phyloP scores from a whole-genome alignment of 176 grass and related monocot genomes.

The Oryza longistaminata region DNA sequence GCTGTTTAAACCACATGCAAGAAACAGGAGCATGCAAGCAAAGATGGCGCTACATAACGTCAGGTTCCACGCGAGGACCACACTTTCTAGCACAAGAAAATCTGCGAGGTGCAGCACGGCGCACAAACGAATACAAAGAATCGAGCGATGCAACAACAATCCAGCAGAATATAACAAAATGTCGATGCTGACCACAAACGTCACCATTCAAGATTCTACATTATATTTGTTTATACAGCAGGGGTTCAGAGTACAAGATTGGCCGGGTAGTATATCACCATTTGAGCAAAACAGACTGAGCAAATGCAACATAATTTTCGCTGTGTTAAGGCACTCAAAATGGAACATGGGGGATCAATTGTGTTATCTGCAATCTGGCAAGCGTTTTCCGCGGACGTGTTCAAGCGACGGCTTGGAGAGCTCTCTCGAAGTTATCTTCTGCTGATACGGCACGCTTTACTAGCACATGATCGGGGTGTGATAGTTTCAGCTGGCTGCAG shows the following conservation, averaged over 20 bases:
- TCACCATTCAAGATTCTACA: conserved; percentile 35
- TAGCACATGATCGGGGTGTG: conserved; percentile 66
- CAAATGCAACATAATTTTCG: conserved; percentile 36
- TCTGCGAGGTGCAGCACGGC: background rate
- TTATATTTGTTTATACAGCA: conserved; percentile 37
- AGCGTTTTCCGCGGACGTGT: background rate
- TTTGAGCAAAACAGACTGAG: conserved; percentile 19
- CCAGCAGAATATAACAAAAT: conserved; percentile 1
- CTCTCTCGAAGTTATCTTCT: conserved; percentile 74
- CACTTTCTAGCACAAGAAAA: background rate
- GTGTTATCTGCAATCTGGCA: conserved; percentile 31
- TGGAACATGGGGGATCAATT: background rate
- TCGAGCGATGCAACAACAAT: background rate
- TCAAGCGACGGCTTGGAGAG: conserved; percentile 64
- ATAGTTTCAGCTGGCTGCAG: conserved; percentile 77
- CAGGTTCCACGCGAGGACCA: too few species aligned
- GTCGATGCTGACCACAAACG: background rate
- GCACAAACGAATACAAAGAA: background rate
- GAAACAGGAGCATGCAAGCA: too few species aligned
- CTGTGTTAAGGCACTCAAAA: conserved; percentile 29
- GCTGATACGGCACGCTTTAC: conserved; percentile 42
- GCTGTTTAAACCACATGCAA: too few species aligned
- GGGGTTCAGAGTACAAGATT: conserved; percentile 27
- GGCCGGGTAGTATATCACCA: conserved; percentile 20
- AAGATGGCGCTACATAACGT: too few species aligned